Evolutionary conservation across 345 rosid genomes (phyloP), one percentile per base, ranked within the genome.

Genomic region (Gossypium bickii): DNA sequence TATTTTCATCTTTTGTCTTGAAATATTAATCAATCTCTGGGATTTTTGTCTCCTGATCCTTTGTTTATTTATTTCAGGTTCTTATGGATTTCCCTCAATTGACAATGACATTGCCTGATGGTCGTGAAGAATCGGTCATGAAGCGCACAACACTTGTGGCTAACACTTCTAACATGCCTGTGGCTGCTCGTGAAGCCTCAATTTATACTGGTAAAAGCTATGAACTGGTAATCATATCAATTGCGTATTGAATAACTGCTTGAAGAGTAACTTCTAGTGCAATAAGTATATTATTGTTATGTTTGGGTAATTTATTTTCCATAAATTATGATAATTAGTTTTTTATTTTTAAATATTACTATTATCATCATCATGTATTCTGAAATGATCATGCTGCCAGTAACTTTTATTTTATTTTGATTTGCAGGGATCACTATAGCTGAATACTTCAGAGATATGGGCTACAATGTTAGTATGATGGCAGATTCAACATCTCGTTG

Each of bases 101-200:
- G 89, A 96, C 97, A 70, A 96, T 92, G 99, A 93, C 99, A 57
- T 80, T 96, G 82, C 97, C 97, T 80, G 98, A 92, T 90, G 97
- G 98, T 66, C 99, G 99, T 73, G 99, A 93, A 88, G 98, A 96
- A 84, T 93, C 98, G 84, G 98, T 93, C 81, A 93, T 96, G 99
- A 96, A 96, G 87, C 97, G 98, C 24, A 96, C 97, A 29, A 96
- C 97, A 43, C 92, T 96, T 79, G 98, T 93, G 67, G 99, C 98
- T 79, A 96, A 93, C 83, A 96, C 99, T 78, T 96, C 98, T 79
- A 96, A 90, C 85, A 96, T 96, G 98, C 98, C 98, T 60, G 98
- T 93, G 85, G 98, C 97, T 86, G 97, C 98, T 78, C 94, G 99
- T 77, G 99, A 96, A 84, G 99, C 99, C 74, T 96, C 99, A 69